A percentile compares a stretch with the other conserved stretches of the same genome.
phyloP scores from a whole-genome alignment of 257 asterid genomes.

The Plectranthus barbatus region DNA sequence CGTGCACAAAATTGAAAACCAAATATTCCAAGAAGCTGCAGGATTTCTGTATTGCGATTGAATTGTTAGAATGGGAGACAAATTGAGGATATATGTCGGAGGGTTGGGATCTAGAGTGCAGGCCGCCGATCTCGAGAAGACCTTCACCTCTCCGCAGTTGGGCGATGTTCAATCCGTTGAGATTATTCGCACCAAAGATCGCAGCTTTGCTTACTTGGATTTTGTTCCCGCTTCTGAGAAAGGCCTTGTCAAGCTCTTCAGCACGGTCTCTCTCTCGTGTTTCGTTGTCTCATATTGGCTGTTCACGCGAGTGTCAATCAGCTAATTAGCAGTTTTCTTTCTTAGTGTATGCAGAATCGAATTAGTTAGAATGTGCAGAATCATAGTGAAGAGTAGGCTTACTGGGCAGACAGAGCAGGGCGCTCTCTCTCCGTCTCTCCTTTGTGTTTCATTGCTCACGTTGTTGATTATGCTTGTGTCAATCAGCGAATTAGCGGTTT shows the following conservation, averaged over 20 bases:
- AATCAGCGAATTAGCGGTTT: too few species aligned
- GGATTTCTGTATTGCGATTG: too few species aligned
- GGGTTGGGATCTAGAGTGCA: constrained; percentile 66
- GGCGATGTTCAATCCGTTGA: constrained; percentile 69
- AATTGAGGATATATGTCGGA: constrained; percentile 60
- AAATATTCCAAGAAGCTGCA: too few species aligned
- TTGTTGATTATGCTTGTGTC: too few species aligned
- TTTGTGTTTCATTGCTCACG: too few species aligned
- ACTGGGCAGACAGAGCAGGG: too few species aligned
- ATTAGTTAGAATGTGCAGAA: too few species aligned
- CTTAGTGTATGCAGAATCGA: not conserved
- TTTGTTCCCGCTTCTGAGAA: constrained; percentile 76
- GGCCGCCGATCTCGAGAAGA: constrained; percentile 57
- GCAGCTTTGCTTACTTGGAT: constrained; percentile 80
- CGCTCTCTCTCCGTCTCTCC: too few species aligned
- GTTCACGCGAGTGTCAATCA: too few species aligned
- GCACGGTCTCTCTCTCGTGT: constrained; percentile 42
- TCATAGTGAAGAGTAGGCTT: too few species aligned
- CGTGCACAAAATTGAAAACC: too few species aligned
- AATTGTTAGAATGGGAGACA: constrained; percentile 22
- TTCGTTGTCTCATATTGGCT: not conserved
- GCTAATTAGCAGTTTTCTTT: too few species aligned
- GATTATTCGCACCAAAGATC: constrained; percentile 68
- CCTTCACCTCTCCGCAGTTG: constrained; percentile 62
- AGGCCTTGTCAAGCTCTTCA: constrained; percentile 78